Conservation (phyloP, 1,139 yeast genomes). For the Pneumocystis murina region DNA sequence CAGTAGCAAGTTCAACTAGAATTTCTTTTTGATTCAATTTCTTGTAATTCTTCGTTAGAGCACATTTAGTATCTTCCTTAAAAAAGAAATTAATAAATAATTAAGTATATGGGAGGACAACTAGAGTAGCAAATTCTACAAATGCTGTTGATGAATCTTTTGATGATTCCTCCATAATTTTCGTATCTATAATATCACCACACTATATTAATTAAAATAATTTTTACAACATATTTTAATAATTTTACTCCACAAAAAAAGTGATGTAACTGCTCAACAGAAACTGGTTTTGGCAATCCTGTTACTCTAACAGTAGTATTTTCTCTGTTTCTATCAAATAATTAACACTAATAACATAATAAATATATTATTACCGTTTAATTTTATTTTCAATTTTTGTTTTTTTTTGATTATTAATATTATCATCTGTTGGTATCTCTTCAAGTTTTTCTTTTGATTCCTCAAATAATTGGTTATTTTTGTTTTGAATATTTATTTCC, state of each 20-base stretch:
- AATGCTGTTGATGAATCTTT: conserved; percentile 1
- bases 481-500: neutral
- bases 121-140: conserved; percentile 7
- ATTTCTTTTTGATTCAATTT: conserved; percentile 31
- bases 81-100: conserved; percentile 13
- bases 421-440: conserved; percentile 5
- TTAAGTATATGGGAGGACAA: neutral
- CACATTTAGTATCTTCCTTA: conserved; percentile 38
- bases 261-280: conserved; percentile 22
- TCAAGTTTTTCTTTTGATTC: conserved; percentile 14
- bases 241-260: conserved; percentile 23
- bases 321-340: conserved; percentile 39
- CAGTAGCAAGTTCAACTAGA: conserved; percentile 31
- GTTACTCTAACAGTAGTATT: conserved; percentile 35
- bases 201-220: conserved; percentile 2
- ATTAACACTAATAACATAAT: conserved; percentile 8
- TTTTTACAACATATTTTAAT: conserved; percentile 32
- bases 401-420: conserved; percentile 9
- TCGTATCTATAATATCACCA: neutral
- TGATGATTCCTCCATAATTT: neutral
- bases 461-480: neutral
- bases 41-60: conserved; percentile 47
- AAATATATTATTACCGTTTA: conserved; percentile 4
- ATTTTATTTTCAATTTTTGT: conserved; percentile 5
- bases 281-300: conserved; percentile 25